These are phyloP conservation scores for Paecilomyces fulvus DNA, from an alignment of 2,329 filamentous ascomycete genomes.

Conservation along the genomic window DNA sequence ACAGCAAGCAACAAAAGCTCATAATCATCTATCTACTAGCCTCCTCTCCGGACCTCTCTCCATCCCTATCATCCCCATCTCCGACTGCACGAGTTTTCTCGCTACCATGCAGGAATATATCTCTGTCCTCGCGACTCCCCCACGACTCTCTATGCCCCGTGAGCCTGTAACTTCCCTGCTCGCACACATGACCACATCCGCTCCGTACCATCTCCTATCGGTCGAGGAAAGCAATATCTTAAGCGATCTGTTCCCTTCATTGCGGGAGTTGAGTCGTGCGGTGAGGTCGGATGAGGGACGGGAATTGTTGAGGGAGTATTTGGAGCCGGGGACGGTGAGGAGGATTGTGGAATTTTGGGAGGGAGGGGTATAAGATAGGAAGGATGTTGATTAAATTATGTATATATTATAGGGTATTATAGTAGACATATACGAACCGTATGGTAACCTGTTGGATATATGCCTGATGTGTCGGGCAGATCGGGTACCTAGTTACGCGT, in stretches of 20 bases:
- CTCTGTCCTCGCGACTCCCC: constrained; percentile 26
- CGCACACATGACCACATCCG: constrained; percentile 11
- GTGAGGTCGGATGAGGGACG: constrained; percentile 11
- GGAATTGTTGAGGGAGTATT: constrained; percentile 20
- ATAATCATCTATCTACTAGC: constrained; percentile 7
- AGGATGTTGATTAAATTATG: neutral
- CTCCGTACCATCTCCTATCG: constrained; percentile 11
- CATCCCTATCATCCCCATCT: constrained; percentile 23
- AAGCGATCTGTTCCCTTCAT: constrained; percentile 21
- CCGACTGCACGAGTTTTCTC: constrained; percentile 17
- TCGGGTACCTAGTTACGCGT: neutral
- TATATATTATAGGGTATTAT: neutral
- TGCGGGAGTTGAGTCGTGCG: constrained; percentile 11
- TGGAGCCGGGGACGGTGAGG: constrained; percentile 20
- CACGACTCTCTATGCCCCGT: constrained; percentile 1
- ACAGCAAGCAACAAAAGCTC: neutral
- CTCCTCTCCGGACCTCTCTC: neutral
- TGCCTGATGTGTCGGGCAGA: neutral
- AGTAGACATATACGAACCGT: neutral
- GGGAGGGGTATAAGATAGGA: constrained; percentile 6
- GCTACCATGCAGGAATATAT: constrained; percentile 19
- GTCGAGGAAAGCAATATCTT: constrained; percentile 23
- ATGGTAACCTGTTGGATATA: too few species aligned
- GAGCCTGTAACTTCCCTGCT: constrained; percentile 13
- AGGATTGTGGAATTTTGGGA: constrained; percentile 33